phyloP scores from a whole-genome alignment of 202 grass and related monocot genomes.

The Schoenoplectus tabernaemontani region DNA sequence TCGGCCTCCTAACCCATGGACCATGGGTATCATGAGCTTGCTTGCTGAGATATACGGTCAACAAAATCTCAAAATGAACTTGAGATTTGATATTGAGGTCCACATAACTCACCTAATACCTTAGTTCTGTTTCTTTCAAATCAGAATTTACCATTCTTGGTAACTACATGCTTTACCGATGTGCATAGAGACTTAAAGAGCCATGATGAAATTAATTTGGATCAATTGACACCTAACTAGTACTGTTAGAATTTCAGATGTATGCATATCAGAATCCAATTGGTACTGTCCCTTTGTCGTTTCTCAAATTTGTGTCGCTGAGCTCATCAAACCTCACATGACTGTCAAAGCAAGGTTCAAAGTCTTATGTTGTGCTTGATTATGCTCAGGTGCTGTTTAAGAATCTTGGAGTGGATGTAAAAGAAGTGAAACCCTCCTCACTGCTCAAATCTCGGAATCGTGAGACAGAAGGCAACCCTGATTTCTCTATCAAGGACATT shows the following conservation, averaged over 20 bases:
- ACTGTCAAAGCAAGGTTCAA: not conserved
- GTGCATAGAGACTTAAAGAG: not conserved
- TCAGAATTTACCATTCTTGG: conserved; percentile 21
- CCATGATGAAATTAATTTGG: not conserved
- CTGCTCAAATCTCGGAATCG: conserved; percentile 75
- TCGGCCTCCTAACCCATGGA: conserved; percentile 98
- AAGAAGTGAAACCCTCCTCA: conserved; percentile 89
- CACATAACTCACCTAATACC: not conserved
- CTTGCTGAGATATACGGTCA: conserved; percentile 92
- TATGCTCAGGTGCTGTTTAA: conserved; percentile 75
- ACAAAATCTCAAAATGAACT: conserved; percentile 99
- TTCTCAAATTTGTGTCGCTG: not conserved
- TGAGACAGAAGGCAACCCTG: conserved; percentile 84
- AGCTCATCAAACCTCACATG: not conserved
- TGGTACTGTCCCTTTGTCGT: not conserved
- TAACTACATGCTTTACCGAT: not conserved
- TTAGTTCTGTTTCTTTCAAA: not conserved
- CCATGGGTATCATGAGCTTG: conserved; percentile 94
- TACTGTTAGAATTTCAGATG: not conserved
- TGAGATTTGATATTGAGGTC: conserved; percentile 99
- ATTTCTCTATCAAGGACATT: conserved; percentile 97
- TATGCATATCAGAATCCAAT: conserved; percentile 1
- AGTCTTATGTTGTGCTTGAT: not conserved
- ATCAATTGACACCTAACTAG: not conserved
- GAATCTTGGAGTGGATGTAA: conserved; percentile 87